A percentile compares a stretch with the other conserved stretches of the same genome.
These are phyloP conservation scores for Mallotus japonicus DNA, from an alignment of 441 rosid species.

Conservation along the genomic window DNA sequence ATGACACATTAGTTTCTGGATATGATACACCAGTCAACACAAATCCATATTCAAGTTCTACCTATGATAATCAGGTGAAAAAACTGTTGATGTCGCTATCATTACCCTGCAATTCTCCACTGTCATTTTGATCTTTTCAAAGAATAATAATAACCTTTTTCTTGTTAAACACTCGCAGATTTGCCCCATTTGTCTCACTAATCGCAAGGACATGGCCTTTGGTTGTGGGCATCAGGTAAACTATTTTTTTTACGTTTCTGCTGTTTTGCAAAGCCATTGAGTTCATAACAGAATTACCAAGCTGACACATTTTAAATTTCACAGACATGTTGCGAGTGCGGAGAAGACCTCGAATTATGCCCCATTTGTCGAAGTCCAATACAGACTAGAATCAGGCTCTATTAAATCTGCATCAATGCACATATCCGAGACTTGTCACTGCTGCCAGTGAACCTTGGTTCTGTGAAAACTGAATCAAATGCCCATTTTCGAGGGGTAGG, in stretches of 20 bases:
- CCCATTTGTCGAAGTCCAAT: constrained; percentile 81
- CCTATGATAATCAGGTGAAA: constrained; percentile 62
- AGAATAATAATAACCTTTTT: constrained; percentile 12
- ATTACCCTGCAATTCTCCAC: neutral
- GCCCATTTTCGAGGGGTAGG: constrained; percentile 7
- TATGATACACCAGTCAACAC: constrained; percentile 43
- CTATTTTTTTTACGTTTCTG: constrained; percentile 11
- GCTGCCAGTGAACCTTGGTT: constrained; percentile 7
- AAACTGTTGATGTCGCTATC: constrained; percentile 6
- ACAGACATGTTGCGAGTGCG: constrained; percentile 91
- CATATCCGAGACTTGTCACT: constrained; percentile 9
- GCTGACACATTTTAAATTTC: constrained; percentile 10
- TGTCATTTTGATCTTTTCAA: neutral
- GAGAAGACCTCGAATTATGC: constrained; percentile 65
- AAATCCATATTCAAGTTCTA: constrained; percentile 45
- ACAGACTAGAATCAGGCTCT: constrained; percentile 79
- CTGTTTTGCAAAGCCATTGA: neutral
- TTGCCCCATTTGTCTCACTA: constrained; percentile 76
- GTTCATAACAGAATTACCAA: constrained; percentile 10
- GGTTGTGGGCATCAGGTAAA: constrained; percentile 95
- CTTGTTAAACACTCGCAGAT: constrained; percentile 32
- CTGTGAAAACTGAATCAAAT: constrained; percentile 23
- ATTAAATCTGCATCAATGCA: constrained; percentile 27
- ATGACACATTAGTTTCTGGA: constrained; percentile 31
- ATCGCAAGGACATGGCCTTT: constrained; percentile 80